Base-by-base conservation (phyloP, 2,329 filamentous ascomycete species). In the Clarireedia homoeocarpa region DNA sequence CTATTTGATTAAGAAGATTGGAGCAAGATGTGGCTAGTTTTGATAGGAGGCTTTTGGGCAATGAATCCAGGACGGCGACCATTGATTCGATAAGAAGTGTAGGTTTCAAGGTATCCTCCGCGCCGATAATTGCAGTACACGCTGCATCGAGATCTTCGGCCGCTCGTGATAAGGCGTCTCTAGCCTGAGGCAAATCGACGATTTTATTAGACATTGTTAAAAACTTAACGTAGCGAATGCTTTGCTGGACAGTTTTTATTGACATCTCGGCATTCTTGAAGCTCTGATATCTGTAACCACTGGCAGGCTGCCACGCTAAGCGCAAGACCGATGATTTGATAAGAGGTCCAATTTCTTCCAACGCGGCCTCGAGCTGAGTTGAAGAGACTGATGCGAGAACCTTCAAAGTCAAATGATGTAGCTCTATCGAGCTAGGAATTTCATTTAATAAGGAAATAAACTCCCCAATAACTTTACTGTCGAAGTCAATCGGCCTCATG, bases 361-460 rank as follows among this genome's bases (percentile, higher is more conserved):
- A 23, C 34, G 64, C 57, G 17, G 45, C 23, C 5, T 53, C n/a
- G 5, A 64, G 51, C 39, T 68, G 66, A 36, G 42, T 7, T 10
- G 26, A 17, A 45, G 62, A 60, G 6, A 60, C 46, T 3, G 61
- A 62, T 54, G 48, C 45, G 27, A 68, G 49, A 9, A 68, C 55
- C n/a, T 53, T 53, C 6, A 47, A 47, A 20, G 57, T 51, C 15
- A 69, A 39, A 44, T 20, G 39, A 48, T 60, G 60, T 9, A 63
- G 49, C 46, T 56, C 53, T 26, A 46, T 34, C 20, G 54, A 55
- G 26, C 57, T 55, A 7, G 60, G 52, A 34, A 66, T 49, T 20
- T 56, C n/a, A 20, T 56, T 50, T 9, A 69, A 45, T 12, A 53
- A 51, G 5, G 14, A 45, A 5, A 67, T 23, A 23, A 65, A 50